Conservation (phyloP, 495 filamentous ascomycete species). For the Cercophora newfieldiana region DNA sequence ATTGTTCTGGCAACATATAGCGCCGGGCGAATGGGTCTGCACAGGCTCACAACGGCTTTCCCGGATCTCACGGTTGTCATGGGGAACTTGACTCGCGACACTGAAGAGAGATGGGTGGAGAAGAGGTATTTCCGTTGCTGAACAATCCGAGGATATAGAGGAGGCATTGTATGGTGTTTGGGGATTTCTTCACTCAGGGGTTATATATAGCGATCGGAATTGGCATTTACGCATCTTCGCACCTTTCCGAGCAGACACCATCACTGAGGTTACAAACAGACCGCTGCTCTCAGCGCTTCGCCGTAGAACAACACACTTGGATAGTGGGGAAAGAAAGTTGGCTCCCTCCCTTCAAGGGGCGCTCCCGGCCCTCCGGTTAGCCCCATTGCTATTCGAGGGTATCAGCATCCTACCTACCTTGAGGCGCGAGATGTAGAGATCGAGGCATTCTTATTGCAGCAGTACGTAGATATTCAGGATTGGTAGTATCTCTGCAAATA, state of each 20-base stretch:
- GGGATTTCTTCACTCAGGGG: not conserved
- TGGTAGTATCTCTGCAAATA: not conserved
- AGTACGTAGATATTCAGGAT: not conserved
- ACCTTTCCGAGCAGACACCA: too few relatives aligned
- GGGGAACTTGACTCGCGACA: slow-evolving; percentile 57
- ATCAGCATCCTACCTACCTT: too few relatives aligned
- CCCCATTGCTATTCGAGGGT: too few relatives aligned
- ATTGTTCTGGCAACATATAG: slow-evolving; percentile 56
- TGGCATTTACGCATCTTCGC: too few relatives aligned
- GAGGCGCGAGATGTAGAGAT: not conserved
- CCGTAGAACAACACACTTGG: too few relatives aligned
- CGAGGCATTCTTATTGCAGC: not conserved
- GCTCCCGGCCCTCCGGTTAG: too few relatives aligned
- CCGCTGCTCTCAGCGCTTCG: too few relatives aligned
- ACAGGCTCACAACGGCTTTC: slow-evolving; percentile 81
- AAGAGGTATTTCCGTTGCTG: slow-evolving; percentile 40
- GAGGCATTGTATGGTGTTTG: not conserved
- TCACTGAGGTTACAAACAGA: too few relatives aligned
- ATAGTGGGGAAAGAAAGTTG: too few relatives aligned
- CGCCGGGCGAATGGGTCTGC: slow-evolving; percentile 58
- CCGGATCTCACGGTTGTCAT: slow-evolving; percentile 83
- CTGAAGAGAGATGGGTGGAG: slow-evolving; percentile 42
- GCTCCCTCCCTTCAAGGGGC: too few relatives aligned
- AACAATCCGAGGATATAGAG: not conserved
- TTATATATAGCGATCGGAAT: too few relatives aligned